Evolutionary conservation across 129 eudicot genomes (phyloP), one percentile per base, ranked within the genome.

Genomic region (Calendula officinalis): DNA sequence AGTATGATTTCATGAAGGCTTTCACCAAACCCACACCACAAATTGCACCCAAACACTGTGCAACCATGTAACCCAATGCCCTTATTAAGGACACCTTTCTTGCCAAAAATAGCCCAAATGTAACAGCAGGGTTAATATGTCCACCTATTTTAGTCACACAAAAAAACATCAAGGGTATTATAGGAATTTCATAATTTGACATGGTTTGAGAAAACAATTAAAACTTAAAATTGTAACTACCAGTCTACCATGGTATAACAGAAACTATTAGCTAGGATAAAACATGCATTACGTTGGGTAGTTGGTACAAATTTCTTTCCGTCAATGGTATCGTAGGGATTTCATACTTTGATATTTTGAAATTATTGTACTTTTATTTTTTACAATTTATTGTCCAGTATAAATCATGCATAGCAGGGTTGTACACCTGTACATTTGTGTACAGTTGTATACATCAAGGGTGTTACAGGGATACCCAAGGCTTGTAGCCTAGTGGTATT

Each of bases 81-180:
- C 91, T 69, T 0, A 78, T 49, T 43, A 84, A 60, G 3, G 87
- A 78, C 48, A 84, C 87, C 55, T 84, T 84, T 61, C 91, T 75
- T 32, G 91, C 91, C 62, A 84, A 74, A 63, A 84, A 84, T 64
- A 84, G 60, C 41, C 91, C 91, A 52, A 84, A 84, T 0, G 90
- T 84, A 71, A 84, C 90, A 10, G 90, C 90, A 11, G 90, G 90
- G 77, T 84, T 84, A 4, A 84, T 84, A 72, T 84, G 91, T 9
- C 91, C 91, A 16, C 91, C 38, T 69, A 41, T 41, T 41, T 41
- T 2, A 41, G 10, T 6, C 46, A 41, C 12, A 41, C 9, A 41
- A 41, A 41, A 0, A 41, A 6, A 8, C 46, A 6, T 41, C 46
- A 41, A 41, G 46, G 46, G 46, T 41, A 41, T 41, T 41, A 8